Evolutionary conservation across 805 yeast species (phyloP).

Genomic region (Candida bentonensis): DNA sequence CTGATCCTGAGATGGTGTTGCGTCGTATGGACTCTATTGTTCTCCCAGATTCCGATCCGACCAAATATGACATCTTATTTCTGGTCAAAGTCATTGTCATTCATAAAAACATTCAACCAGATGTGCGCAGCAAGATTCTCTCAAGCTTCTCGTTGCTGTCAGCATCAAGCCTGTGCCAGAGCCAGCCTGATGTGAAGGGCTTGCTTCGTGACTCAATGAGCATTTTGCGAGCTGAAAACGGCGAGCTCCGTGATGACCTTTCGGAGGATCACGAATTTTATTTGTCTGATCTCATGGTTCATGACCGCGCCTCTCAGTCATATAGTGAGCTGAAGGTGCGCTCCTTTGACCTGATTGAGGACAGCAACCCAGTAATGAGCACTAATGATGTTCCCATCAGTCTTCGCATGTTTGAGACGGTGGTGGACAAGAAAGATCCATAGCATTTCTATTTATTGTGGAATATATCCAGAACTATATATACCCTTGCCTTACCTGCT

Average conservation of each 20-base stretch:
- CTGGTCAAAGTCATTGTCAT: constrained; percentile 16
- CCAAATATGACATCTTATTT: constrained; percentile 9
- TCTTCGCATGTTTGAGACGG: constrained; percentile 39
- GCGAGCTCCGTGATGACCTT: constrained; percentile 2
- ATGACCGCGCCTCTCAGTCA: constrained; percentile 15
- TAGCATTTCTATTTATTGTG: too few relatives aligned
- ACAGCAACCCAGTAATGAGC: constrained; percentile 33
- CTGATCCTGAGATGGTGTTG: background rate
- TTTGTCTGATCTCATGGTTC: constrained; percentile 15
- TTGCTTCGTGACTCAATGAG: background rate
- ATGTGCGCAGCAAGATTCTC: background rate
- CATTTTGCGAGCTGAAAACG: background rate
- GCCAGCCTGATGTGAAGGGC: background rate
- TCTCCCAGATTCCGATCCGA: background rate
- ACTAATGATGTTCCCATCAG: constrained; percentile 41
- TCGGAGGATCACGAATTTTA: constrained; percentile 5
- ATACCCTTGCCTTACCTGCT: constrained; percentile 61
- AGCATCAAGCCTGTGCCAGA: background rate
- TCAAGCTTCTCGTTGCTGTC: background rate
- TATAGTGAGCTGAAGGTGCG: constrained; percentile 28
- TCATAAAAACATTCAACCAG: constrained; percentile 4
- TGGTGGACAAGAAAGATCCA: constrained; percentile 35
- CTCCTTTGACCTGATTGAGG: constrained; percentile 47
- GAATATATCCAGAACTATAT: too few relatives aligned
- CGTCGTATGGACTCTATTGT: background rate